phyloP scores from a whole-genome alignment of 805 yeast species.

The Myxozyma kluyveri region DNA sequence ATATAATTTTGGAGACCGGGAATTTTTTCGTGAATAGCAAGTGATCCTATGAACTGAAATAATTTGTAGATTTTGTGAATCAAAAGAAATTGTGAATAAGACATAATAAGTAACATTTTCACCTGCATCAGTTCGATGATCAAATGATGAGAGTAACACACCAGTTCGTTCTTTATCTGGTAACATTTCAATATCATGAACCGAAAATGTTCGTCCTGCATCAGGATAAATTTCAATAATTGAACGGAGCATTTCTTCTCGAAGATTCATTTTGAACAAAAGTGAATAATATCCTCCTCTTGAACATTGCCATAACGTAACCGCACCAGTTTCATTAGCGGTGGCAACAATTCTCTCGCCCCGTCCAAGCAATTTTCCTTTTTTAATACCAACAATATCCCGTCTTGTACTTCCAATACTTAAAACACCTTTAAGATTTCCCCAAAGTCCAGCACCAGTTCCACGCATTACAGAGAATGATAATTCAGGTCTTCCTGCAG shows the following conservation, averaged over 20 bases:
- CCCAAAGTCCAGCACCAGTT: constrained; percentile 34
- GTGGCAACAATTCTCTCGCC: constrained; percentile 48
- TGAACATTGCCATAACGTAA: constrained; percentile 51
- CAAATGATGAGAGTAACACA: constrained; percentile 51
- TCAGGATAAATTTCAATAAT: constrained; percentile 52
- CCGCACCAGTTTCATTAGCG: constrained; percentile 46
- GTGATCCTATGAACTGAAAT: constrained; percentile 66
- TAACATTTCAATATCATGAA: constrained; percentile 62
- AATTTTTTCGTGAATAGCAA: constrained; percentile 42
- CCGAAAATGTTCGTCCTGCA: constrained; percentile 49
- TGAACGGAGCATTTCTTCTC: constrained; percentile 41
- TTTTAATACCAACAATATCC: constrained; percentile 56
- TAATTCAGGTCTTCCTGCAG: constrained; percentile 57
- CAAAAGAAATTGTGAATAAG: constrained; percentile 53
- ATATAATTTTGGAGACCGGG: constrained; percentile 48
- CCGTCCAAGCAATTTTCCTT: constrained; percentile 52
- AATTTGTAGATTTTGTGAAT: constrained; percentile 51
- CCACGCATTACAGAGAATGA: constrained; percentile 33
- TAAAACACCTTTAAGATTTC: constrained; percentile 33
- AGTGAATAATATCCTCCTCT: constrained; percentile 45
- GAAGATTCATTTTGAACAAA: constrained; percentile 41
- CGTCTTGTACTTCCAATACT: constrained; percentile 34
- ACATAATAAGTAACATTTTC: constrained; percentile 43
- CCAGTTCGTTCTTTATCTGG: constrained; percentile 44
- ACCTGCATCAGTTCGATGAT: constrained; percentile 34